These are phyloP conservation scores for Sporothrix sp. DNA, from an alignment of 2,329 filamentous ascomycete genomes.

Conservation along the genomic window DNA sequence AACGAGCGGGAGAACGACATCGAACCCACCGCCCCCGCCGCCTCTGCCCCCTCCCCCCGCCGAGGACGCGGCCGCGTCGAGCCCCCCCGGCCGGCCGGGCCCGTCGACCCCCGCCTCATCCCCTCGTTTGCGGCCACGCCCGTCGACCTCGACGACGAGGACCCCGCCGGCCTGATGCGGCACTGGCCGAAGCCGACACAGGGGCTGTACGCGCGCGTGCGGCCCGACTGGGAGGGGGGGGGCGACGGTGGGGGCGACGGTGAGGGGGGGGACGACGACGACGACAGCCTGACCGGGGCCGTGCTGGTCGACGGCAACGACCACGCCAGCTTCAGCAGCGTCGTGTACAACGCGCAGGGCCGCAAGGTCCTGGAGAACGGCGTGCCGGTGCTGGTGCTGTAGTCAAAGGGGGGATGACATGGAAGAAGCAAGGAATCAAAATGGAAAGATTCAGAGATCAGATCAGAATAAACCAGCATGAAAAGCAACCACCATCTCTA, in stretches of 20 bases:
- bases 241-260: background rate
- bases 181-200: slow-evolving; percentile 17
- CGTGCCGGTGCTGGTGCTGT: background rate
- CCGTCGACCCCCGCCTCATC: background rate
- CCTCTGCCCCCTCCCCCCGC: too few species aligned
- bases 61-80: too few species aligned
- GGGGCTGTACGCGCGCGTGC: slow-evolving; percentile 20
- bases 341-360: slow-evolving; percentile 28
- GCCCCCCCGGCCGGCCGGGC: background rate
- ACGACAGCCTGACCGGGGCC: background rate
- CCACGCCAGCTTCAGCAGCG: slow-evolving; percentile 27
- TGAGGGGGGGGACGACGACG: background rate
- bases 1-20: too few species aligned
- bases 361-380: slow-evolving; percentile 11
- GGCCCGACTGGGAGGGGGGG: slow-evolving; percentile 24
- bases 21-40: too few species aligned
- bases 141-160: slow-evolving; percentile 17
- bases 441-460: background rate
- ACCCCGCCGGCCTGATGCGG: slow-evolving; percentile 16
- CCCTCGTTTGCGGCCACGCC: slow-evolving; percentile 17
- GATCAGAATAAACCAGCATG: background rate
- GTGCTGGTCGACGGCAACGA: slow-evolving; percentile 25
- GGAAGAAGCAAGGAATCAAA: background rate
- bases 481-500: too few species aligned
- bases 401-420: background rate